Evolutionary conservation across 2,329 filamentous ascomycete species (phyloP).

Genomic region (Pseudocercospora eumusae): DNA sequence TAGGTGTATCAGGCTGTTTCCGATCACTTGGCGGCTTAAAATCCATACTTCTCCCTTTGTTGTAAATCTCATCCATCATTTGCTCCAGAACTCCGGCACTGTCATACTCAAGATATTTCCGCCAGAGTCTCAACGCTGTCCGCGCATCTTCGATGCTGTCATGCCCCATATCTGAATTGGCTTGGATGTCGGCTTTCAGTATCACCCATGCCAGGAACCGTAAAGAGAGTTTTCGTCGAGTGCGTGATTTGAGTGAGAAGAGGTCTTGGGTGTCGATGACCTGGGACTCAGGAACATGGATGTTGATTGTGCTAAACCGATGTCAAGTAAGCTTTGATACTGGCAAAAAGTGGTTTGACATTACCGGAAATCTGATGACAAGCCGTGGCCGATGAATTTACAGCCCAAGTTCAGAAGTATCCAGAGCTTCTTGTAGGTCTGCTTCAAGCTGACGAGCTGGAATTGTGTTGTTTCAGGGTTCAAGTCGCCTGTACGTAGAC

Average conservation of each 20-base stretch:
- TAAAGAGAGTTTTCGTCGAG: conserved; percentile 79
- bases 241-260: conserved; percentile 76
- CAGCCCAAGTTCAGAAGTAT: conserved; percentile 91
- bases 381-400: conserved; percentile 87
- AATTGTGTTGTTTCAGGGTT: conserved; percentile 76
- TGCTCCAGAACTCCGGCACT: conserved; percentile 80
- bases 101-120: conserved; percentile 85
- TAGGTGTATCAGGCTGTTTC: conserved; percentile 32
- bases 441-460: conserved; percentile 82
- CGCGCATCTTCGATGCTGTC: conserved; percentile 94
- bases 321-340: neutral
- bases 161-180: conserved; percentile 66
- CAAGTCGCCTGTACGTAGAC: conserved; percentile 82
- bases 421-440: conserved; percentile 98
- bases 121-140: conserved; percentile 84
- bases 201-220: conserved; percentile 90
- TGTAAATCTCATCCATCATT: conserved; percentile 85
- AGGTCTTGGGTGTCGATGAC: conserved; percentile 93
- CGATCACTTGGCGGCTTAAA: conserved; percentile 41
- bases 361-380: conserved; percentile 88
- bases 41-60: conserved; percentile 59
- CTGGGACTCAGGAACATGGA: conserved; percentile 85
- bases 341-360: no score
- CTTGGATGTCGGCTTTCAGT: conserved; percentile 90
- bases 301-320: conserved; percentile 72